phyloP scores from a whole-genome alignment of 106 monocot genomes.

The Dendrobium nobile region DNA sequence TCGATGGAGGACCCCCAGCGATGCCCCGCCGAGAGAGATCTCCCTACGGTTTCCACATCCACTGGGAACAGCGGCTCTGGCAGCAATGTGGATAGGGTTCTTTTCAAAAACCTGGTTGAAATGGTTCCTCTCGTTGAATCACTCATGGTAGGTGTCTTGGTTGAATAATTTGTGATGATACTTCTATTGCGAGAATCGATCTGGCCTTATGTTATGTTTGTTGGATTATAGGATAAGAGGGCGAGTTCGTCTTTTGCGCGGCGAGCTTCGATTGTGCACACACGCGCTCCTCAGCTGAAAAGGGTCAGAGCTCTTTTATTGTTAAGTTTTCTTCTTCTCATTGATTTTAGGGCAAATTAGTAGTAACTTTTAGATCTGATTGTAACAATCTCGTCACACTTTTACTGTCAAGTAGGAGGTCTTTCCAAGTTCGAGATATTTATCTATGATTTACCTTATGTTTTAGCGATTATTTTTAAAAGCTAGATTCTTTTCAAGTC shows the following conservation, averaged over 20 bases:
- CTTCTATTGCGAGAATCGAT: neutral
- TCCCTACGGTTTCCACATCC: neutral
- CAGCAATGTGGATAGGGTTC: constrained; percentile 63
- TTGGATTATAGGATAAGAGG: constrained; percentile 23
- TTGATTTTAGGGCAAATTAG: neutral
- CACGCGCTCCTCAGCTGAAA: constrained; percentile 35
- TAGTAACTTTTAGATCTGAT: neutral
- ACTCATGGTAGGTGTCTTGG: constrained; percentile 51
- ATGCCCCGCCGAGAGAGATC: neutral
- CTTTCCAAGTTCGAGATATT: neutral
- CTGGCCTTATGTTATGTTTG: neutral
- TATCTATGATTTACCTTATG: neutral
- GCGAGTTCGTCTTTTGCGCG: constrained; percentile 32
- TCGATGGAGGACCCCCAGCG: neutral
- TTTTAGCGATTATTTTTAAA: neutral
- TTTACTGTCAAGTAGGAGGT: neutral
- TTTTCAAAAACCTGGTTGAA: constrained; percentile 90
- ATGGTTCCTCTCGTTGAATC: constrained; percentile 94
- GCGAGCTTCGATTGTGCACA: constrained; percentile 42
- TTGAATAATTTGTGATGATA: neutral
- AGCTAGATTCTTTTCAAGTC: neutral
- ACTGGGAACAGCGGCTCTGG: neutral
- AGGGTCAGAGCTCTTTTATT: constrained; percentile 31
- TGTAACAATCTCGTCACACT: neutral
- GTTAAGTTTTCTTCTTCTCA: neutral